Evolutionary conservation across 1,284 basidiomycete species (phyloP).

Genomic region (Trametes polyzona): DNA sequence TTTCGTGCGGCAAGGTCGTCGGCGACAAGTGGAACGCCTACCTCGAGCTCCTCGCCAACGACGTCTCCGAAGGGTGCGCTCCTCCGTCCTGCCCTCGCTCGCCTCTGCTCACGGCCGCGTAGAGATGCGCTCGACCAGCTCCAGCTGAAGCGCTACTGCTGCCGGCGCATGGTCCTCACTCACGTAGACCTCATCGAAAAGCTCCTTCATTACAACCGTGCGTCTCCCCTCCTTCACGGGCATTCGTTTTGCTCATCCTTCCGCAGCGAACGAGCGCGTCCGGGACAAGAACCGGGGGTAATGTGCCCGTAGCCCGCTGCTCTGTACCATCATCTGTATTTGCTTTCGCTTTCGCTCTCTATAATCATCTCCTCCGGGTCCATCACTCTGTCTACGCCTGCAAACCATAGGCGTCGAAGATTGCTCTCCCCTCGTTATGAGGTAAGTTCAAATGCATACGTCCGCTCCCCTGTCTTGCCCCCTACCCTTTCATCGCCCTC

Average conservation of each 20-base stretch:
- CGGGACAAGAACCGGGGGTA: conserved; percentile 16
- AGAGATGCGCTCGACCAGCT: conserved; percentile 93
- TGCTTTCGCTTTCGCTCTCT: background rate
- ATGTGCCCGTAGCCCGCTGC: background rate
- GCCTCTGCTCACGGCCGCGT: background rate
- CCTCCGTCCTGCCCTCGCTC: background rate
- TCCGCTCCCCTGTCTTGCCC: no score
- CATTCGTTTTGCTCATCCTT: background rate
- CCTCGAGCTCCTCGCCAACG: conserved; percentile 76
- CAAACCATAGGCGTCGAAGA: no score
- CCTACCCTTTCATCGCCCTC: no score
- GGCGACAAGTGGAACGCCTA: conserved; percentile 93
- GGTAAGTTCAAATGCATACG: no score
- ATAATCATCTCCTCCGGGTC: background rate
- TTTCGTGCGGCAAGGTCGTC: conserved; percentile 93
- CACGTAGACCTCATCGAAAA: conserved; percentile 98
- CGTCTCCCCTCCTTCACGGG: conserved; percentile 39
- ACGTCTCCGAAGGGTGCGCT: conserved; percentile 84
- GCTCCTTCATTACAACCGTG: conserved; percentile 94
- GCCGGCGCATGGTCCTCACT: conserved; percentile 96
- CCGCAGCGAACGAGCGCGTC: conserved; percentile 31
- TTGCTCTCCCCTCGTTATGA: no score
- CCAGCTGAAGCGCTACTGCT: conserved; percentile 94
- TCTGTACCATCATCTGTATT: background rate
- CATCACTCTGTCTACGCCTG: no score